Evolutionary conservation across 352 stramenopile genomes (phyloP).

Genomic region (Elongisporangium prolatum): DNA sequence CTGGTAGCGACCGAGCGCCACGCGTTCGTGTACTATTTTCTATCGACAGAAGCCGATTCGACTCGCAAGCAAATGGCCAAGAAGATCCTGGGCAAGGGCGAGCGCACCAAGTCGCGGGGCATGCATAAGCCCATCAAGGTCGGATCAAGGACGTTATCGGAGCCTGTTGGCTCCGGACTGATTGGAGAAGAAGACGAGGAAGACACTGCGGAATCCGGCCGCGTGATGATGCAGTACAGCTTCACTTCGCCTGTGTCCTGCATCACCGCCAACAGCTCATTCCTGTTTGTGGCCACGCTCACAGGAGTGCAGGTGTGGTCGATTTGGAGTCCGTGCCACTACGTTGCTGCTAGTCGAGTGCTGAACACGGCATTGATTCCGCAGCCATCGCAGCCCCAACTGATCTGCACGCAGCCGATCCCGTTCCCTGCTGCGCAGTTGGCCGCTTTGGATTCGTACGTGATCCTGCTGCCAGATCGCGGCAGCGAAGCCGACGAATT

Average conservation of each 20-base stretch:
- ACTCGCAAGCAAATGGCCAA: slow-evolving; percentile 76
- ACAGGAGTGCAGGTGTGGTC: slow-evolving; percentile 78
- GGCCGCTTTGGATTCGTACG: slow-evolving; percentile 71
- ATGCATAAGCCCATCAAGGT: slow-evolving; percentile 41
- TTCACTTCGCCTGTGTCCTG: slow-evolving; percentile 58
- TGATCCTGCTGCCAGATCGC: slow-evolving; percentile 55
- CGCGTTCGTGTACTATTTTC: slow-evolving; percentile 81
- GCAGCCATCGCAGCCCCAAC: slow-evolving; percentile 65
- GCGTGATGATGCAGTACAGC: slow-evolving; percentile 83
- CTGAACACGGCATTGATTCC: slow-evolving; percentile 48
- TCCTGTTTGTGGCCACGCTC: slow-evolving; percentile 72
- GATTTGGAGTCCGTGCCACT: slow-evolving; percentile 84
- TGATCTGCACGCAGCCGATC: slow-evolving; percentile 62
- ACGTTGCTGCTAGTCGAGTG: slow-evolving; percentile 61
- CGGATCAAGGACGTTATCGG: not conserved
- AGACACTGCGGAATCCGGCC: slow-evolving; percentile 36
- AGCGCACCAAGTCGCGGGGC: slow-evolving; percentile 36
- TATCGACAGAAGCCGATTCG: slow-evolving; percentile 62
- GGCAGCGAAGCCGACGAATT: slow-evolving; percentile 1
- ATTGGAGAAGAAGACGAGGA: slow-evolving; percentile 5
- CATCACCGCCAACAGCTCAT: slow-evolving; percentile 82
- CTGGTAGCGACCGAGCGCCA: slow-evolving; percentile 57
- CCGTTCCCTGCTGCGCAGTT: slow-evolving; percentile 53
- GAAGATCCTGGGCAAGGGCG: slow-evolving; percentile 58
- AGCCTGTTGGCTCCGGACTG: not conserved